Base-by-base conservation (phyloP, 495 filamentous ascomycete genomes). In the Polyplosphaeria fusca region DNA sequence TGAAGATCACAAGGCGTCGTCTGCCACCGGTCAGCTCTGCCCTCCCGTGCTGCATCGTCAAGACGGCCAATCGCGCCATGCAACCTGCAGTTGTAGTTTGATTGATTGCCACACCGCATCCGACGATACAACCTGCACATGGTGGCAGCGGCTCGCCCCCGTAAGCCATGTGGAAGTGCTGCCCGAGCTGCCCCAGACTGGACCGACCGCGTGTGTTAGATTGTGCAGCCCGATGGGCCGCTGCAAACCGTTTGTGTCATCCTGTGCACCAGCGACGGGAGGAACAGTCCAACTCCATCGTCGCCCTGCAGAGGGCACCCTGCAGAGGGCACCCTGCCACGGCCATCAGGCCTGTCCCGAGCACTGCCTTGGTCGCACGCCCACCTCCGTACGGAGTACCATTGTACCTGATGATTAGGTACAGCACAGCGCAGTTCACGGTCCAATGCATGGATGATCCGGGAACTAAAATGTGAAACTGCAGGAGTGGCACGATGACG, bases 51-150 rank as follows among this genome's bases (percentile, higher is more conserved):
- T 52, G 48, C 47, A 30, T 12, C 18, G 35, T 27, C n/a, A n/a
- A 46, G 3, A 23, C 53, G 23, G 30, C 56, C 47, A 46, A 53
- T 60, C 28, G 48, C 42, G 32, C 11, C 46, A 1, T 20, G 18
- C 26, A 25, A 19, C 42, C 43, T 43, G 28, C 49, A 18, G 56
- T 52, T 47, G 47, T 47, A 38, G 56, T 60, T 52, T 60, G 48
- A 60, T 60, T 60, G 56, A 52, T 19, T 52, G 30, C 56, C 56
- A 60, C 49, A 58, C 55, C 55, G 47, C 47, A 48, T 45, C 20
- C 24, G 35, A 13, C 27, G 30, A 47, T 39, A 12, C 22, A 12
- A 3, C 27, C 28, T 55, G 41, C 52, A 47, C 28, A 20, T 44
- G 35, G 23, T 19, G 22, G 3, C 3, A 2, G 23, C 41, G 35